Percentiles rank a stretch among this genome's conserved stretches.
phyloP scores from a whole-genome alignment of 352 stramenopile species.

The Pythium rhizo-oryzae region DNA sequence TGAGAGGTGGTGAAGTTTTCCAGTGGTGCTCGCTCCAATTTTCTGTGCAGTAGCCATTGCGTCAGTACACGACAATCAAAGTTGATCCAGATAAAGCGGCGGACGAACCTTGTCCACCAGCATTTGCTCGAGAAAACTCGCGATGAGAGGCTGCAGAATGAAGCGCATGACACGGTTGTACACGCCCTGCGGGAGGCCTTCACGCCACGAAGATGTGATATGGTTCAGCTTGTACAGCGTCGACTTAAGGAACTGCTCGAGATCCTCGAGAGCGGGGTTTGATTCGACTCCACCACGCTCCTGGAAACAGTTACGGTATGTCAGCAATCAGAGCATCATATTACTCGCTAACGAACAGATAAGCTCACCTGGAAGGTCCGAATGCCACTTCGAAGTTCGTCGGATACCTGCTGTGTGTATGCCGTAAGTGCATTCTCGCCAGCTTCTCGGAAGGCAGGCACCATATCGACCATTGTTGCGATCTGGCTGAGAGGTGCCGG shows the following conservation, averaged over 20 bases:
- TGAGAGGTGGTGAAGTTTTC: conserved; percentile 23
- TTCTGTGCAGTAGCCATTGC: conserved; percentile 6
- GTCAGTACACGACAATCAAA: not conserved
- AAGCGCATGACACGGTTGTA: conserved; percentile 59
- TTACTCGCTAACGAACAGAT: not conserved
- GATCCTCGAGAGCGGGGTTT: conserved; percentile 2
- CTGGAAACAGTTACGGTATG: not conserved
- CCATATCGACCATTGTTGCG: conserved; percentile 82
- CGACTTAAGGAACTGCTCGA: conserved; percentile 64
- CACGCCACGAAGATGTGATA: conserved; percentile 62
- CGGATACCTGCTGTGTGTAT: conserved; percentile 42
- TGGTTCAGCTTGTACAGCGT: conserved; percentile 68
- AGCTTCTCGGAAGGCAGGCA: conserved; percentile 62
- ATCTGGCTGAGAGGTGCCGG: conserved; percentile 57
- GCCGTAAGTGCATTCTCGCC: conserved; percentile 57
- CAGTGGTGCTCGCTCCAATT: conserved; percentile 18
- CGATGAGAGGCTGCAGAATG: conserved; percentile 60
- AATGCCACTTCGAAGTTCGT: conserved; percentile 50
- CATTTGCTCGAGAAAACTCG: conserved; percentile 55
- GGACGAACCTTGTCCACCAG: conserved; percentile 44
- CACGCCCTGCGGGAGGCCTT: conserved; percentile 51
- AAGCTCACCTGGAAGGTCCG: conserved; percentile 47
- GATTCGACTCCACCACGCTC: conserved; percentile 25
- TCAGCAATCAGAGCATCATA: not conserved
- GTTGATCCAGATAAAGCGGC: not conserved